Base-by-base conservation (phyloP, 768 basidiomycete species). In the Pisolithus marmoratus region DNA sequence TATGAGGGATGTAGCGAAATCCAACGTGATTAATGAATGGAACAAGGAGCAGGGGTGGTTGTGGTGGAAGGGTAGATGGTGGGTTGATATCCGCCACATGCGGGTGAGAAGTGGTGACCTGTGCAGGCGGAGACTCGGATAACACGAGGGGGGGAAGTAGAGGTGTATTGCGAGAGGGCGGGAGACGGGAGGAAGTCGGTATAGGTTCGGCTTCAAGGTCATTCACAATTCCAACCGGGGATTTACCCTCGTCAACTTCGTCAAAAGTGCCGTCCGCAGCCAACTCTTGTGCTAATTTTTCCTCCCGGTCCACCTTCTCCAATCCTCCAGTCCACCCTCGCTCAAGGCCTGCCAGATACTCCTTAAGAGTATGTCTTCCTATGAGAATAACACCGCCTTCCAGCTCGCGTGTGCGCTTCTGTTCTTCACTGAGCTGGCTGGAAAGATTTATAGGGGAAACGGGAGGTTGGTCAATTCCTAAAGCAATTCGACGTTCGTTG, bases 321-420 rank as follows among this genome's bases (percentile, higher is more conserved):
- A 91, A 66, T 1, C 81, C 74, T 26, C 84, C 83, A 19, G 85
- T 82, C 89, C 90, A 99, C 2, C 96, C 96, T 49, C 79, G 76
- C 63, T 78, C 81, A 38, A 97, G 64, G 3, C 95, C 96, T 50
- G 83, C 77, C 81, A 97, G 82, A 67, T 90, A 98, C 71, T 99
- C 96, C 72, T 97, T 99, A 70, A 95, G 79, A 1, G 91, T 88
- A 34, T 89, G 83, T 46, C 96, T 81, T 4, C 96, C 96, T 27
- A 99, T 68, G 51, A 99, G 73, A 51, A 96, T 77, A 38, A 84
- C 77, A 2, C 94, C 95, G 12, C 94, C 94, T n/a, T 84, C 81
- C 8, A 90, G 72, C 54, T 85, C 83, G 19, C 79, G 77, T 52
- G 75, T 67, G 4, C 74, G 78, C 43, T 74, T 73, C 59, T 82